These are phyloP conservation scores for Salix exigua DNA, from an alignment of 345 rosid genomes.

Conservation along the genomic window DNA sequence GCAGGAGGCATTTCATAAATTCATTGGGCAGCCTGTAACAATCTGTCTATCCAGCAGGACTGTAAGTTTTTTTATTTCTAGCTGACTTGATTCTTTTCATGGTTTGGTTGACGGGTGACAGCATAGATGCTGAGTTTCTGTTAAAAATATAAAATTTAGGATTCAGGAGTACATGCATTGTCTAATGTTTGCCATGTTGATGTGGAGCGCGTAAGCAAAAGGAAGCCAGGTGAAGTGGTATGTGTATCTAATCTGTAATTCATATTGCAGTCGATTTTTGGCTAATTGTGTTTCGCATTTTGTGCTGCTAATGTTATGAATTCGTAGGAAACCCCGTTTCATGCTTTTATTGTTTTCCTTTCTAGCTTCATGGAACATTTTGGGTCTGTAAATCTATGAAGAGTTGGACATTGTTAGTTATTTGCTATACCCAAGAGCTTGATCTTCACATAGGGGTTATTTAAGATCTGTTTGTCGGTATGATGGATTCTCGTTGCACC, in stretches of 20 bases:
- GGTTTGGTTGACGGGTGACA: background rate
- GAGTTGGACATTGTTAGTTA: background rate
- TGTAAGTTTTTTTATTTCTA: conserved; percentile 36
- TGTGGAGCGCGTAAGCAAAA: conserved; percentile 78
- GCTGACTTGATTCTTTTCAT: too few species aligned
- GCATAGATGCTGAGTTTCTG: conserved; percentile 3
- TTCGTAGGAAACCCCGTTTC: background rate
- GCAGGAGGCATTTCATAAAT: conserved; percentile 81
- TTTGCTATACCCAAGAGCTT: too few species aligned
- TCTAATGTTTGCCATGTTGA: conserved; percentile 98
- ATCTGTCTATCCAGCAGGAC: conserved; percentile 79
- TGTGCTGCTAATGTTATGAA: background rate
- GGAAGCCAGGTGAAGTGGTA: conserved; percentile 93
- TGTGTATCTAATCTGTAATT: conserved; percentile 7
- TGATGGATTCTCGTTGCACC: too few species aligned
- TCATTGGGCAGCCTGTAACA: conserved; percentile 82
- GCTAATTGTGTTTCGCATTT: background rate
- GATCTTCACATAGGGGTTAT: too few species aligned
- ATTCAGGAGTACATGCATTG: conserved; percentile 94
- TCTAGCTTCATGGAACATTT: background rate
- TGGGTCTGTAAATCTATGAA: background rate
- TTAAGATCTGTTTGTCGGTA: too few species aligned
- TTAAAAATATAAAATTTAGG: conserved; percentile 38
- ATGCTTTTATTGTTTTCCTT: background rate
- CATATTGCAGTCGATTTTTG: background rate